These are phyloP conservation scores for Colletotrichum sp. DNA, from an alignment of 2,329 filamentous ascomycete species.

Conservation along the genomic window DNA sequence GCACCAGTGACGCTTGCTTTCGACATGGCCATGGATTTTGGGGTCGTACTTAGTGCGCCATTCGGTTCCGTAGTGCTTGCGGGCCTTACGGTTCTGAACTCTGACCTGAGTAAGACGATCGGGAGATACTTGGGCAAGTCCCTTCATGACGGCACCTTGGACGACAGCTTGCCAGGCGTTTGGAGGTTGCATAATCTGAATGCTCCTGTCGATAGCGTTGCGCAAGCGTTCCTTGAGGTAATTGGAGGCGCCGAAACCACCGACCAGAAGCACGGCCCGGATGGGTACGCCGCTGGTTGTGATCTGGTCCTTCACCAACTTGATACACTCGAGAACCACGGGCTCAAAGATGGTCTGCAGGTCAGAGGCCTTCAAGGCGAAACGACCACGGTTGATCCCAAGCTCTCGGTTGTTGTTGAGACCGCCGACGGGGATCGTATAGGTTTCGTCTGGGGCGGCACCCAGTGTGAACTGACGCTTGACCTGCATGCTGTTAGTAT, in stretches of 20 bases:
- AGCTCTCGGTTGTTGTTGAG: constrained; percentile 40
- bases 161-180: constrained; percentile 57
- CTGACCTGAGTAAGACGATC: constrained; percentile 39
- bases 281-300: constrained; percentile 45
- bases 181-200: constrained; percentile 51
- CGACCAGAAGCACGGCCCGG: constrained; percentile 52
- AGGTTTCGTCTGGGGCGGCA: constrained; percentile 38
- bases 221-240: constrained; percentile 48
- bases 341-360: constrained; percentile 49
- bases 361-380: constrained; percentile 40
- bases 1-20: constrained; percentile 39
- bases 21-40: constrained; percentile 62
- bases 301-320: constrained; percentile 49
- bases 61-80: constrained; percentile 81
- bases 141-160: constrained; percentile 56
- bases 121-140: constrained; percentile 40
- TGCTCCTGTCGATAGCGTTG: constrained; percentile 35
- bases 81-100: constrained; percentile 62
- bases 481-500: constrained; percentile 32
- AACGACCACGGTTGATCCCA: constrained; percentile 41
- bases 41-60: constrained; percentile 84
- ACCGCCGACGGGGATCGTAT: constrained; percentile 40
- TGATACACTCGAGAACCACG: constrained; percentile 46
- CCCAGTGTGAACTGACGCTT: constrained; percentile 33
- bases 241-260: constrained; percentile 51